Evolutionary conservation across 345 rosid genomes (phyloP).

Genomic region (Barbarea vulgaris): DNA sequence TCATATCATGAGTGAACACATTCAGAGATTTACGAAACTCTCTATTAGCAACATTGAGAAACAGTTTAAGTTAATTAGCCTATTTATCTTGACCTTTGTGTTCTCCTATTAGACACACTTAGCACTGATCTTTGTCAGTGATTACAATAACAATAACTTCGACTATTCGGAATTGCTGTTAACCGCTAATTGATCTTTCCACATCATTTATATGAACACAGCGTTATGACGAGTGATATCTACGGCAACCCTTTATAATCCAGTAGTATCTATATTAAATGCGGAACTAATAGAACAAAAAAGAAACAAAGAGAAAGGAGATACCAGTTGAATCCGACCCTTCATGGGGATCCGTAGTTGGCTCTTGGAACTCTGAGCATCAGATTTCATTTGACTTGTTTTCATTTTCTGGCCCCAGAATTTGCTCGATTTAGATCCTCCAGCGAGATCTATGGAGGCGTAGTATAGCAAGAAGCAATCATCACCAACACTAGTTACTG

Average conservation of each 20-base stretch:
- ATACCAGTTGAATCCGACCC: constrained; percentile 95
- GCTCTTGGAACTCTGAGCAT: constrained; percentile 65
- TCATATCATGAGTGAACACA: constrained; percentile 24
- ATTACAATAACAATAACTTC: background rate
- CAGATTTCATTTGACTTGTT: constrained; percentile 55
- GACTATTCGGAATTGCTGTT: background rate
- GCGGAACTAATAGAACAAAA: constrained; percentile 6
- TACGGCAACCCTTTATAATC: constrained; percentile 10
- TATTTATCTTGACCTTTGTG: background rate
- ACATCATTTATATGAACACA: background rate
- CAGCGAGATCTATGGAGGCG: constrained; percentile 78
- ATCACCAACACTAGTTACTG: constrained; percentile 87
- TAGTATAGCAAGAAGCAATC: constrained; percentile 77
- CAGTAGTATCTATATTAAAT: background rate
- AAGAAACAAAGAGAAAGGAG: constrained; percentile 14
- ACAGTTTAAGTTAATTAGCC: background rate
- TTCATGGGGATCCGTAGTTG: constrained; percentile 80
- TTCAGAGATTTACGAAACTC: background rate
- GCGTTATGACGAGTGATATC: background rate
- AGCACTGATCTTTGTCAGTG: background rate
- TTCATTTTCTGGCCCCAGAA: constrained; percentile 58
- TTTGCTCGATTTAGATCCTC: constrained; percentile 59
- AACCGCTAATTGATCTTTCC: background rate
- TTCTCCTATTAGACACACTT: background rate
- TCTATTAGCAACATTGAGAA: constrained; percentile 10